A percentile compares a stretch with the other conserved stretches of the same genome.
Conservation (phyloP, 805 yeast genomes). For the Peterozyma toletana region DNA sequence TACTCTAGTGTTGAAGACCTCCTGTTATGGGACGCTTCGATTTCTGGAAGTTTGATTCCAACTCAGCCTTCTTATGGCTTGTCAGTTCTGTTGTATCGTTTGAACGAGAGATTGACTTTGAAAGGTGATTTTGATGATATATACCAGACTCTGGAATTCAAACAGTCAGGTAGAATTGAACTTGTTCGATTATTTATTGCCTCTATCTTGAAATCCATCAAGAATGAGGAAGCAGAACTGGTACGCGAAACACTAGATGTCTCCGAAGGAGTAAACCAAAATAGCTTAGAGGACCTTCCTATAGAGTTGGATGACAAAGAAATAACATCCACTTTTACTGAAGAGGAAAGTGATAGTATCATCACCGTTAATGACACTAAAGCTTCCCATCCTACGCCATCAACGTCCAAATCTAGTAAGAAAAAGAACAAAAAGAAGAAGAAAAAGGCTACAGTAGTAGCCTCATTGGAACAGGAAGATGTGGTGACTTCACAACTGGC, state of each 20-base stretch:
- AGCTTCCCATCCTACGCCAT: no score
- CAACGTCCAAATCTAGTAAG: no score
- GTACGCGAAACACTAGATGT: neutral
- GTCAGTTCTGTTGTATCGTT: neutral
- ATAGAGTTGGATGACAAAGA: neutral
- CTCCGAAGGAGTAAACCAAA: neutral
- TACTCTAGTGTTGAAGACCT: neutral
- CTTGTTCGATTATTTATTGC: neutral
- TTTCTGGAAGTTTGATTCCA: constrained; percentile 1
- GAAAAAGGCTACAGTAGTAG: neutral
- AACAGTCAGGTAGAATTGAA: neutral
- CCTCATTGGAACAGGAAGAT: neutral
- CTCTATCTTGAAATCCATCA: no score
- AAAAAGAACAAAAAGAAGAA: no score
- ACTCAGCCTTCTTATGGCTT: constrained; percentile 5
- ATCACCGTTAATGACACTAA: no score
- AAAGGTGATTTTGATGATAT: constrained; percentile 1
- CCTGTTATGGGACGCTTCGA: constrained; percentile 2
- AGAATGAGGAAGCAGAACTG: no score
- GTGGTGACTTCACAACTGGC: no score
- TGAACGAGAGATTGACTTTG: neutral
- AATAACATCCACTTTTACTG: neutral
- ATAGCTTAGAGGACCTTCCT: neutral
- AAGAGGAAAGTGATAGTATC: no score
- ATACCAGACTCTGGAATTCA: constrained; percentile 1